Percentiles rank a stretch among this genome's conserved stretches.
Evolutionary conservation across 257 asterid genomes (phyloP).

Genomic region (Capsicum rhomboideum): DNA sequence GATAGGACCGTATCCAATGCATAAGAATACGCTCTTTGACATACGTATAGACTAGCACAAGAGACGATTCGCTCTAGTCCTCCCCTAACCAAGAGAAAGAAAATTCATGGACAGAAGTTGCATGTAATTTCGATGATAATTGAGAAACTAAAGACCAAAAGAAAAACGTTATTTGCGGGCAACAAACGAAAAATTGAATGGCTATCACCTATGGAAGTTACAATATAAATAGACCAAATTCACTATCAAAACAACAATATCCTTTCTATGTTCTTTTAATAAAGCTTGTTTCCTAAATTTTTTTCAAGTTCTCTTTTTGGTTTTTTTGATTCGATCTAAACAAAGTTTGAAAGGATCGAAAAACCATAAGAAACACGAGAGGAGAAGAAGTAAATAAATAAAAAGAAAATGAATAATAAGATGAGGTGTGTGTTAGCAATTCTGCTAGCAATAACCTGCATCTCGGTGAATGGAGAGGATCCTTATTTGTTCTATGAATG

Average conservation of each 20-base stretch:
- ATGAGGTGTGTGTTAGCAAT: neutral
- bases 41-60: too few species aligned
- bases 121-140: too few species aligned
- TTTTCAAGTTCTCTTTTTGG: neutral
- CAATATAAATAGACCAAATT: neutral
- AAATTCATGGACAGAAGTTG: too few species aligned
- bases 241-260: neutral
- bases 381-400: neutral
- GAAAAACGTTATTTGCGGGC: neutral
- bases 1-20: too few species aligned
- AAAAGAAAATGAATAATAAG: neutral
- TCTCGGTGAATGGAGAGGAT: slow-evolving; percentile 27
- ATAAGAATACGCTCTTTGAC: too few species aligned
- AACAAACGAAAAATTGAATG: neutral
- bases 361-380: neutral
- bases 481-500: slow-evolving; percentile 46
- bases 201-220: neutral
- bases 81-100: too few species aligned
- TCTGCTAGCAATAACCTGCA: neutral
- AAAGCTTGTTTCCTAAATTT: neutral
- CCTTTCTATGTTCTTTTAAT: neutral
- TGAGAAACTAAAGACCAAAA: too few species aligned
- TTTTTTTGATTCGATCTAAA: neutral
- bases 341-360: neutral
- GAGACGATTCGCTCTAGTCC: too few species aligned